Evolutionary conservation across 371 early-diverging fungal species (phyloP).

Genomic region (Apophysomyces variabilis): DNA sequence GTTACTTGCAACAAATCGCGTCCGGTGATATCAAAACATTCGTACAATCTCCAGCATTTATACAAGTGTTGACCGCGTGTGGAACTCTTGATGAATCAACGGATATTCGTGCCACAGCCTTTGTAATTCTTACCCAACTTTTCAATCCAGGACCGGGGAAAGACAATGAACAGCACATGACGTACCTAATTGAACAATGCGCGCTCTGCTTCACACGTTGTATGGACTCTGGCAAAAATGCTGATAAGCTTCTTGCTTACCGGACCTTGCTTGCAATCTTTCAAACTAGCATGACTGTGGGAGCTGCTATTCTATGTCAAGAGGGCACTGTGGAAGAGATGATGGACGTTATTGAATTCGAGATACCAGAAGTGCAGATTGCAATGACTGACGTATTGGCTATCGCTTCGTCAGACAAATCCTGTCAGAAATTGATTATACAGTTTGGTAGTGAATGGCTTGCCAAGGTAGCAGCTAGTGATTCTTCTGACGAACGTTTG

Average conservation of each 20-base stretch:
- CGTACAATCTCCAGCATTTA: slow-evolving; percentile 36
- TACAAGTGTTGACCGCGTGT: slow-evolving; percentile 39
- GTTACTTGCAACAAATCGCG: slow-evolving; percentile 22
- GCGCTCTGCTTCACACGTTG: slow-evolving; percentile 47
- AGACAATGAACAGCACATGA: slow-evolving; percentile 31
- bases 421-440: slow-evolving; percentile 63
- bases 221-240: slow-evolving; percentile 48
- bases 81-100: slow-evolving; percentile 28
- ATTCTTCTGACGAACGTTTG: slow-evolving; percentile 50
- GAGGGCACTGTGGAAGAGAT: slow-evolving; percentile 70
- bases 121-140: slow-evolving; percentile 44
- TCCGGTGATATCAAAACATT: slow-evolving; percentile 23
- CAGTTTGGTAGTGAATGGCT: slow-evolving; percentile 60
- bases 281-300: slow-evolving; percentile 64
- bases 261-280: slow-evolving; percentile 66
- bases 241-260: slow-evolving; percentile 50
- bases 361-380: slow-evolving; percentile 62
- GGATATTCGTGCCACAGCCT: slow-evolving; percentile 37
- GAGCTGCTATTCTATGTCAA: slow-evolving; percentile 62
- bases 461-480: slow-evolving; percentile 50
- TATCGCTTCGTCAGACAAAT: slow-evolving; percentile 67
- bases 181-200: slow-evolving; percentile 41
- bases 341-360: slow-evolving; percentile 75
- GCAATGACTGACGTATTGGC: slow-evolving; percentile 68
- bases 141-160: slow-evolving; percentile 37